Evolutionary conservation across 2,329 filamentous ascomycete genomes (phyloP).

Genomic region (Huntiella abstrusa): DNA sequence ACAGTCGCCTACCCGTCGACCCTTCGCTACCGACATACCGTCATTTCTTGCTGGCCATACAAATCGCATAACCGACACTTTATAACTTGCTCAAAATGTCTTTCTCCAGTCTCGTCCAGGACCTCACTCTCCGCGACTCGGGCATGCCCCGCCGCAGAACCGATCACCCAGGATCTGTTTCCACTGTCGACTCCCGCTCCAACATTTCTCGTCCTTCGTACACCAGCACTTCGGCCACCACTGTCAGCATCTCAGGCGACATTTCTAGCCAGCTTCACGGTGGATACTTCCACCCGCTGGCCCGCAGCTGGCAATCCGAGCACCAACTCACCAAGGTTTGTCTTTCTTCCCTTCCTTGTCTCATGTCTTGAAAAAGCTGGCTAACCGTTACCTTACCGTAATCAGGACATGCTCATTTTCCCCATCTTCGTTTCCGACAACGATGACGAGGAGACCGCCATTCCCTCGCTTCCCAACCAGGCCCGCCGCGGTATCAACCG

Average conservation of each 20-base stretch:
- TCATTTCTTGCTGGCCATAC: no score
- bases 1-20: no score
- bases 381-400: neutral
- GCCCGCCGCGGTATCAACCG: constrained; percentile 75
- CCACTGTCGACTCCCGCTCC: constrained; percentile 42
- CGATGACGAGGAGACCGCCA: constrained; percentile 76
- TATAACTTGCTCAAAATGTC: constrained; percentile 28
- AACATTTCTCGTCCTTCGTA: constrained; percentile 43
- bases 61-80: no score
- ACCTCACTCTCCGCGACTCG: constrained; percentile 40
- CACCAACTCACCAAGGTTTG: constrained; percentile 66
- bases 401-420: constrained; percentile 92
- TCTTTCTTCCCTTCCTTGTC: neutral
- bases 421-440: constrained; percentile 91
- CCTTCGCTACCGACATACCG: no score
- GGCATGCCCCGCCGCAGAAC: constrained; percentile 26
- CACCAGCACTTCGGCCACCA: constrained; percentile 46
- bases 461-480: constrained; percentile 82
- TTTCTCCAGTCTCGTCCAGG: constrained; percentile 48
- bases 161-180: constrained; percentile 27
- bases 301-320: constrained; percentile 67
- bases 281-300: constrained; percentile 64
- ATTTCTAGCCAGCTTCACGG: constrained; percentile 72
- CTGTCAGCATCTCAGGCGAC: constrained; percentile 52
- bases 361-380: neutral